A percentile compares a stretch with the other conserved stretches of the same genome.
Evolutionary conservation across 2,329 filamentous ascomycete genomes (phyloP).

Genomic region (Arthrobotrys iridis): DNA sequence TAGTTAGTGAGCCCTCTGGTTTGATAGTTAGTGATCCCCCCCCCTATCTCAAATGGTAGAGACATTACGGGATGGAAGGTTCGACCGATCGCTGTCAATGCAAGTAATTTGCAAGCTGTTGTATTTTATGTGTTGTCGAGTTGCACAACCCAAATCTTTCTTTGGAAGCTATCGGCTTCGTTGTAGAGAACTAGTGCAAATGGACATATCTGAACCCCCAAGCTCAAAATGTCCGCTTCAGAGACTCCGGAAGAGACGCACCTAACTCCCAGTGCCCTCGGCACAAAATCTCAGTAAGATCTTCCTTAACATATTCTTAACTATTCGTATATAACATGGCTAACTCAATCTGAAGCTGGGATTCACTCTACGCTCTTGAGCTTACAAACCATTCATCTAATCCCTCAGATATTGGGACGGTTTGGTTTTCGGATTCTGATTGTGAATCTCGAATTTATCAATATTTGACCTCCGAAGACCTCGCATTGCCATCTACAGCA

Average conservation of each 20-base stretch:
- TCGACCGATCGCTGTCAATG: background rate
- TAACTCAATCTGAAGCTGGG: constrained; percentile 70
- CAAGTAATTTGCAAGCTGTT: background rate
- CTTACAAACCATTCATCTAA: constrained; percentile 76
- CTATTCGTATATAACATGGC: background rate
- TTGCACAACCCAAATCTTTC: constrained; percentile 7
- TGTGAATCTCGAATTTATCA: constrained; percentile 82
- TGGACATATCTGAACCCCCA: background rate
- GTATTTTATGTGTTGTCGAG: constrained; percentile 11
- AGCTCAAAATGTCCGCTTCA: constrained; percentile 19
- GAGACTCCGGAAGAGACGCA: constrained; percentile 41
- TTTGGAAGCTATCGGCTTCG: background rate
- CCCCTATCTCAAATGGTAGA: too few species aligned
- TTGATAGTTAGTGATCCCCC: too few species aligned
- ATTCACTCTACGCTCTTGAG: constrained; percentile 76
- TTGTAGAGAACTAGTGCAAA: too few species aligned
- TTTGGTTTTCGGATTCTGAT: constrained; percentile 95
- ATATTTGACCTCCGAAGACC: constrained; percentile 69
- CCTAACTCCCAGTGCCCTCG: constrained; percentile 67
- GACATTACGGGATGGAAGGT: background rate
- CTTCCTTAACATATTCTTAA: background rate
- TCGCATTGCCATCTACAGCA: constrained; percentile 61
- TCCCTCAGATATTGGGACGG: constrained; percentile 81
- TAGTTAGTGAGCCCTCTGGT: too few species aligned
- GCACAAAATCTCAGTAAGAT: constrained; percentile 87